phyloP scores from a whole-genome alignment of 2,329 filamentous ascomycete genomes.

The Phyllosticta citribraziliensis region DNA sequence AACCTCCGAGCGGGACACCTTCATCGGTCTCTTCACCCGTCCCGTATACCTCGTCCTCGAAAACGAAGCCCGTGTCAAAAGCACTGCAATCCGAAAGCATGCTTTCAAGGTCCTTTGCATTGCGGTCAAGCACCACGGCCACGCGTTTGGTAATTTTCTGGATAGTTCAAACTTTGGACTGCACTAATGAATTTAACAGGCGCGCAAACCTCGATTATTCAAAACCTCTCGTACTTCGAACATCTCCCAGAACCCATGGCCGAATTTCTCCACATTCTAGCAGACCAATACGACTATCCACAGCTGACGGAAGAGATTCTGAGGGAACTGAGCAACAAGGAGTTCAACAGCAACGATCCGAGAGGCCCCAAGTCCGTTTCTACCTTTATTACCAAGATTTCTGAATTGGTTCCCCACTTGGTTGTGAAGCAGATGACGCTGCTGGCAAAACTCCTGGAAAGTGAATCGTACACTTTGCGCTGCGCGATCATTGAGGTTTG shows the following conservation, averaged over 20 bases:
- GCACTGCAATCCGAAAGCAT: constrained; percentile 84
- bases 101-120: constrained; percentile 95
- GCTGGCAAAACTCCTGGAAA: constrained; percentile 88
- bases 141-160: constrained; percentile 67
- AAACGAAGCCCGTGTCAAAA: constrained; percentile 87
- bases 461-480: constrained; percentile 90
- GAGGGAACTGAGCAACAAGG: constrained; percentile 90
- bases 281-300: constrained; percentile 95
- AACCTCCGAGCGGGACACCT: constrained; percentile 91
- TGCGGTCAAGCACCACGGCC: constrained; percentile 93
- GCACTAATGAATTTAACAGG: constrained; percentile 39
- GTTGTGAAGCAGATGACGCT: constrained; percentile 98
- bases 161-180: too few relatives aligned
- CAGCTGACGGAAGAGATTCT: constrained; percentile 90
- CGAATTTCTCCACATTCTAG: constrained; percentile 89
- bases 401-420: constrained; percentile 78
- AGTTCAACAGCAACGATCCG: constrained; percentile 94
- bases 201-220: constrained; percentile 94
- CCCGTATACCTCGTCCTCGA: constrained; percentile 91
- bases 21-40: constrained; percentile 81
- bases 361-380: constrained; percentile 95
- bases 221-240: constrained; percentile 96
- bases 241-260: constrained; percentile 99
- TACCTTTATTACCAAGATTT: constrained; percentile 83
- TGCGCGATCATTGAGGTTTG: constrained; percentile 95